Evolutionary conservation across 2,329 filamentous ascomycete species (phyloP), one percentile per base, ranked within the genome.

Genomic region (Tolypocladium ophioglossoides): DNA sequence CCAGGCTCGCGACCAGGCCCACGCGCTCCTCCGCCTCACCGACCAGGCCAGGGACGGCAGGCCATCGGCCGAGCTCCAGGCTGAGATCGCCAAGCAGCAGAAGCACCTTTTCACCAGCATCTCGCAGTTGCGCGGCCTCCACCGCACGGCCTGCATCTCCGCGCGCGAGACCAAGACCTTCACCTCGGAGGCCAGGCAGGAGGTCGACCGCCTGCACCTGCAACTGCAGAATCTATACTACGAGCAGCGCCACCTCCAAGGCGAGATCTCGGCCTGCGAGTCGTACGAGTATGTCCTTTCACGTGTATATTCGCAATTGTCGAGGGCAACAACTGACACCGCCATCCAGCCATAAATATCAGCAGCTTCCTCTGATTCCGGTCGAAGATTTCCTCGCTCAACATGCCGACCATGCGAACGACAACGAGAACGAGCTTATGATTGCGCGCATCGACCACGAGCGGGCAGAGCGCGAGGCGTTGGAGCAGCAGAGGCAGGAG

Each of bases 211-310:
- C 51, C 77, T 99, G 57, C 91, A 97, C 67, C 78, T 99, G 39
- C 89, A 95, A 66, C 78, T 99, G 54, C 92, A 97, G 71, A 99
- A 99, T 66, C 75, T 99, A 9, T 95, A 94, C 69, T 99, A 99
- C 66, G 92, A 99, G 70, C 91, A 97, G 73, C 79, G 89, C 53
- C 91, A 96, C 70, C 74, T 99, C 53, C 84, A 88, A 59, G 89
- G 89, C 50, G 94, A 99, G 72, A 97, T 99, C 57, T 77, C 82
- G 0, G 90, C 89, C 10, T 97, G 94, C 69, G 89, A 96, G 67
- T 87, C 85, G 52, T 96, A 95, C 63, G 89, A 96, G 90, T 95
- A 74, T 58, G 88, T 80, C 3, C 50, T 32, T 12, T 14, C 20
- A 16, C 39, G 20, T 22, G n/a, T 27, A 16, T 39, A 12, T 12